Evolutionary conservation across 169 alveolate species (phyloP), one percentile per base, ranked within the genome.

Genomic region (Neospora caninum): DNA sequence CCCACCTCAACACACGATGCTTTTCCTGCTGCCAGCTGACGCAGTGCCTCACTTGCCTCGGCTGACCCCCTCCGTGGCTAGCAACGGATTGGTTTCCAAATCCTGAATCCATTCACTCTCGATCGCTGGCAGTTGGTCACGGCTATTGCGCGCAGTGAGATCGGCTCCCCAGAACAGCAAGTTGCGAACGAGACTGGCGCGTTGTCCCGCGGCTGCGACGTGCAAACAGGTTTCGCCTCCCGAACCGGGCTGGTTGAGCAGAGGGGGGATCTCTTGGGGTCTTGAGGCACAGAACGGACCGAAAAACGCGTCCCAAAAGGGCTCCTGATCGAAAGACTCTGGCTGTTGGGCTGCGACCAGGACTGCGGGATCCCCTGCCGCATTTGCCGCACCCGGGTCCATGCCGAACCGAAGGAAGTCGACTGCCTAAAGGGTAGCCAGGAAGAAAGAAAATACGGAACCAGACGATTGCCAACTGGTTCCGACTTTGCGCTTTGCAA

Each of bases 231-330:
- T 39, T 20, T 38, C 67, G 6, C 89, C 89, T 82, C 27, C 67
- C 36, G 34, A 39, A 49, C 67, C 31, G 25, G 34, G 53, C 69
- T 38, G 13, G 64, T 82, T 82, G 67, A 82, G 67, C 4, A 82
- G 64, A 4, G 64, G 2, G 7, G 58, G 89, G 6, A 41, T 31
- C 41, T 82, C 89, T 20, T 10, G 64, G 64, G 89, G 89, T 42
- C 38, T 38, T 49, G 67, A 42, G 69, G 38, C 31, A 43, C 89
- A 82, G 64, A 9, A 82, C 0, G 4, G 53, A 38, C 39, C 89
- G 89, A 82, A 82, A 43, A 82, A 82, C 67, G 22, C 89, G 20
- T 82, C 89, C 89, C 89, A 82, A 49, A 82, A 82, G 39, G 89
- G 89, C 64, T 82, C 89, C 89, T 82, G 89, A 20, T 82, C 89